Base-by-base conservation (phyloP, 768 basidiomycete genomes). In the Hortiboletus campestris region DNA sequence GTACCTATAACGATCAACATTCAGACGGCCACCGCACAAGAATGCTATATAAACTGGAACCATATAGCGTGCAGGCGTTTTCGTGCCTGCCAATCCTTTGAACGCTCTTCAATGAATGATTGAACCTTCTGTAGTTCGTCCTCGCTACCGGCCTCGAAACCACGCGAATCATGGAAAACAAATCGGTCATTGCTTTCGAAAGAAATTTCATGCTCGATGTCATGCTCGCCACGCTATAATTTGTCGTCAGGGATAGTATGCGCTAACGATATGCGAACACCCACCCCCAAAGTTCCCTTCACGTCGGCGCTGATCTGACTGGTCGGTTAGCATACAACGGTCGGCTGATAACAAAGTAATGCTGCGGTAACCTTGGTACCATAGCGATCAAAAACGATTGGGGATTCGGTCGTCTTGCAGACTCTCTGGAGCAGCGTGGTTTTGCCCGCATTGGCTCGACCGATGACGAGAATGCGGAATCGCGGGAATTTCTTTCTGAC, bases 161-260 rank as follows among this genome's bases (percentile, higher is more conserved):
- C 77, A 42, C 65, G 52, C 19, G 77, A 78, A 53, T 78, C 76
- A 38, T 78, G 77, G 52, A 78, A 77, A 20, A 76, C 65, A 57
- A 75, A 77, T 3, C 59, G 46, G 4, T 56, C 60, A 32, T 72
- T 72, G 60, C 63, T 73, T 25, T 40, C 45, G 57, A 72, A 77
- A 0, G 8, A 64, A 56, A 48, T 38, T 28, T 48, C 47, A 13
- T 48, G 46, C 11, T 47, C 34, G 4, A 49, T 38, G 25, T 49
- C 39, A 73, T 65, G 51, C 25, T 56, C 39, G 12, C 53, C 53
- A 40, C 31, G 43, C 50, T 47, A 11, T 19, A 29, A 9, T 1
- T 6, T 2, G 13, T 19, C 20, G 2, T 51, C 22, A 41, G 6
- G 4, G 39, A 38, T 34, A 13, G 2, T 10, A 10, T 8, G 9